Evolutionary conservation across 2,329 filamentous ascomycete species (phyloP).

Genomic region (Mycocentrospora acerina): DNA sequence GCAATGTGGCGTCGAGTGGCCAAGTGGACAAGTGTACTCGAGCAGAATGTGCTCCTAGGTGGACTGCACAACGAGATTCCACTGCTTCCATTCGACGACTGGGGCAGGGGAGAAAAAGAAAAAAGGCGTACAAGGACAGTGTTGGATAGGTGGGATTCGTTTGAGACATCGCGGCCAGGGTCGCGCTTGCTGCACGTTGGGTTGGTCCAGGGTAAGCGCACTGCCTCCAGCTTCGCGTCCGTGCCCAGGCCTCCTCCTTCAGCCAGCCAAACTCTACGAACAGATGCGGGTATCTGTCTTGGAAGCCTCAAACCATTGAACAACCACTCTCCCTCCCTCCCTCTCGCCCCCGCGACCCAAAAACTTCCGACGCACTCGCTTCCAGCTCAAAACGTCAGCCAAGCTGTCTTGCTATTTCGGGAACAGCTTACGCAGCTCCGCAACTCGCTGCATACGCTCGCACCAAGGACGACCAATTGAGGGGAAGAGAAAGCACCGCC

Average conservation of each 20-base stretch:
- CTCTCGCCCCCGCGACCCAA: not conserved
- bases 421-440: constrained; percentile 21
- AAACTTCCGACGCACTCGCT: not conserved
- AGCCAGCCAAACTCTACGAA: constrained; percentile 14
- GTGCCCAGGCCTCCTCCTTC: constrained; percentile 10
- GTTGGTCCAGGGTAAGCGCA: constrained; percentile 11
- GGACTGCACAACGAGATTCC: no score
- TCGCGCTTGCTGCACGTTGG: constrained; percentile 9
- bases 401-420: constrained; percentile 11
- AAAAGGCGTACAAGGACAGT: no score
- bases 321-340: not conserved
- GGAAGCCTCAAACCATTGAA: constrained; percentile 8
- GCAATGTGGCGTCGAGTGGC: no score
- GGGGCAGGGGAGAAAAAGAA: no score
- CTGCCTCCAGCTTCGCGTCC: constrained; percentile 17
- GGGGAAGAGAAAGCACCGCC: not conserved
- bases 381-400: constrained; percentile 3
- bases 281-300: constrained; percentile 6
- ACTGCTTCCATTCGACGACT: no score
- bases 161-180: constrained; percentile 1
- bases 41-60: no score
- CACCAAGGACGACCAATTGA: not conserved
- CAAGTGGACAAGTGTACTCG: no score
- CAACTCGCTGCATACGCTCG: constrained; percentile 11
- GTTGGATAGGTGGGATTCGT: no score